phyloP scores from a whole-genome alignment of 495 filamentous ascomycete species.

The Bacidia gigantensis region DNA sequence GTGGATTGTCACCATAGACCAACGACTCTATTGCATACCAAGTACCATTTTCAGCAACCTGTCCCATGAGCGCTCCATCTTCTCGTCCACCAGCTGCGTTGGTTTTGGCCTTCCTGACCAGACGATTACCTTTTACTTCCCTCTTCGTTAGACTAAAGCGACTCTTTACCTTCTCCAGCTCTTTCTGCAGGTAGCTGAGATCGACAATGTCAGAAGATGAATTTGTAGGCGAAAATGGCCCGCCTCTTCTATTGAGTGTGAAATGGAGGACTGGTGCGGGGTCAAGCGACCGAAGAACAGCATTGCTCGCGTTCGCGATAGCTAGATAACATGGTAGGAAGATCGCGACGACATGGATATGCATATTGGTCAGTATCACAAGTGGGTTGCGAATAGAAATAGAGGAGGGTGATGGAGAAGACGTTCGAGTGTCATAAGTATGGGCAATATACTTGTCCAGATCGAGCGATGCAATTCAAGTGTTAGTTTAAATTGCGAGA shows the following conservation, averaged over 20 bases:
- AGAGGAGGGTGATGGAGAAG: too few species aligned
- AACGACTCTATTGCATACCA: slow-evolving; percentile 13
- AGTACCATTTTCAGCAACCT: slow-evolving; percentile 15
- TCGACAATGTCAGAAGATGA: slow-evolving; percentile 12
- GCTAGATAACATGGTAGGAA: not conserved
- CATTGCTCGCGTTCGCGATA: not conserved
- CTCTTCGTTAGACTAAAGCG: slow-evolving; percentile 23
- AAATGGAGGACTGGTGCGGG: slow-evolving; percentile 19
- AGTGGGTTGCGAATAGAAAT: not conserved
- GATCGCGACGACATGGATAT: not conserved
- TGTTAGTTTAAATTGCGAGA: too few species aligned
- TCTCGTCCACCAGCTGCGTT: slow-evolving; percentile 12
- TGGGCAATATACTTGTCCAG: not conserved
- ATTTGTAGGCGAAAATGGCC: slow-evolving; percentile 16
- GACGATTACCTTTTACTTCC: slow-evolving; percentile 22
- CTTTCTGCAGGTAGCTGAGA: slow-evolving; percentile 14
- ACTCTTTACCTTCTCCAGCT: slow-evolving; percentile 16
- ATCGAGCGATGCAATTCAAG: too few species aligned
- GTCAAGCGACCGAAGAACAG: slow-evolving; percentile 14
- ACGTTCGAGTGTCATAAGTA: not conserved
- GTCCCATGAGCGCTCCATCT: slow-evolving; percentile 16
- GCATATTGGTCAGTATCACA: not conserved
- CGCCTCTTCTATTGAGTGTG: slow-evolving; percentile 19
- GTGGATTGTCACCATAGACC: not conserved
- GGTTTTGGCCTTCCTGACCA: slow-evolving; percentile 21